Evolutionary conservation across 2,329 filamentous ascomycete genomes (phyloP), one percentile per base, ranked within the genome.

Genomic region (Beauveria asiatica): DNA sequence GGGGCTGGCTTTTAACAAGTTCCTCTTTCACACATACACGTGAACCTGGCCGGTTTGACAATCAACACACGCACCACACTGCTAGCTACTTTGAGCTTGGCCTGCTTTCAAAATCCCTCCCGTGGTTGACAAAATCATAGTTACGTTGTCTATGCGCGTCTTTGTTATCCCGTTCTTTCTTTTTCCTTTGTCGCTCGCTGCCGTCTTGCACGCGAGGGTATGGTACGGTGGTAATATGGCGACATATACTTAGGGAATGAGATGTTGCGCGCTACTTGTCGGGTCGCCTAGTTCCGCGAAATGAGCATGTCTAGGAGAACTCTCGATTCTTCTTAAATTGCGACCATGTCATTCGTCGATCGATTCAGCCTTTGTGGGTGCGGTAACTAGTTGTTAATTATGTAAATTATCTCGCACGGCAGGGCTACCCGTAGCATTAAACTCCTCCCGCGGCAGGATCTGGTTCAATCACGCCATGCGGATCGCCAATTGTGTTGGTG

Each of bases 161-260:
- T 37, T 27, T 27, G 37, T 10, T 17, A 3, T 33, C 4, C 10
- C 13, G 25, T 55, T 8, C 2, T n/a, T 48, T 37, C 33, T 39
- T 33, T 30, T 23, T 41, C 7, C 21, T n/a, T 25, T 23, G 17
- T 21, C 30, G 23, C 41, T 19, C 19, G 0, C 5, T 5, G 44
- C 19, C 8, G 9, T 11, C 19, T 19, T 19, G 44, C 19, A 21
- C n/a, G 44, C 10, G 19, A 19, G 30, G 8, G 13, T 19, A 58
- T 58, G 56, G 46, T n/a, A n/a, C n/a, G n/a, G n/a, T n/a, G n/a
- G n/a, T n/a, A n/a, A 19, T 19, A 58, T 58, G 56, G 46, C 56
- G 56, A 58, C 56, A 58, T 58, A 30, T 23, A 16, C 3, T 9
- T 16, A 23, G 37, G 21, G n/a, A 21, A 58, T 58, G 46, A 58